Evolutionary conservation across 2,329 filamentous ascomycete species (phyloP).

Genomic region (Xylariaceae sp.): DNA sequence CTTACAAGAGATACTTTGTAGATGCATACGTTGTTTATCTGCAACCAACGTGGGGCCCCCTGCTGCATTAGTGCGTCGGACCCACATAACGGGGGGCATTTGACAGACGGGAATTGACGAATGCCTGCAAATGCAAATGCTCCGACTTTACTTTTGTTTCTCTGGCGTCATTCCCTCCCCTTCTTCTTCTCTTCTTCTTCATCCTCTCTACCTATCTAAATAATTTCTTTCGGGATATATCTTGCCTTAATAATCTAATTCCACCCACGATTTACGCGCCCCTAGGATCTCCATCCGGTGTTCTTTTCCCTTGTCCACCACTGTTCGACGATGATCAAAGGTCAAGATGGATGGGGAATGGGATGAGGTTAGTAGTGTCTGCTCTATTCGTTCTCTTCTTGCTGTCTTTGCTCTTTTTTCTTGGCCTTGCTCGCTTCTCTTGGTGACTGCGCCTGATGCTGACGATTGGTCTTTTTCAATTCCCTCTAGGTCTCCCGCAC

Average conservation of each 20-base stretch:
- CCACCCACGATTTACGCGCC: background rate
- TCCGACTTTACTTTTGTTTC: background rate
- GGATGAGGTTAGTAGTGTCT: constrained; percentile 52
- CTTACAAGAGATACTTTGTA: background rate
- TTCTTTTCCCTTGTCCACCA: background rate
- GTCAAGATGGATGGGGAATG: constrained; percentile 60
- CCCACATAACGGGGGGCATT: background rate
- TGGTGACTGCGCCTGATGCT: background rate
- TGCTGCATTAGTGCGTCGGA: background rate
- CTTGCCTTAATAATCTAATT: background rate
- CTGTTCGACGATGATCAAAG: constrained; percentile 25
- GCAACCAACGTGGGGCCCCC: background rate
- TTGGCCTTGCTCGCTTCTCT: constrained; percentile 4
- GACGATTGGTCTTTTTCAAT: background rate
- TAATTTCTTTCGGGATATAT: background rate
- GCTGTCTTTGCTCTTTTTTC: background rate
- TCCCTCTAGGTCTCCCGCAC: constrained; percentile 66
- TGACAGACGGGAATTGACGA: background rate
- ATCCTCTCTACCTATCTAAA: background rate
- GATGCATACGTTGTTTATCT: background rate
- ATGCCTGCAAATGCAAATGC: background rate
- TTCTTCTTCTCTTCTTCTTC: background rate
- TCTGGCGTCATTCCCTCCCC: background rate
- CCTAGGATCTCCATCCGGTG: background rate
- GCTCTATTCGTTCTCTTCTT: too few relatives aligned